Conservation (phyloP, 305 asterid genomes). For the Fraxinus nigra region DNA sequence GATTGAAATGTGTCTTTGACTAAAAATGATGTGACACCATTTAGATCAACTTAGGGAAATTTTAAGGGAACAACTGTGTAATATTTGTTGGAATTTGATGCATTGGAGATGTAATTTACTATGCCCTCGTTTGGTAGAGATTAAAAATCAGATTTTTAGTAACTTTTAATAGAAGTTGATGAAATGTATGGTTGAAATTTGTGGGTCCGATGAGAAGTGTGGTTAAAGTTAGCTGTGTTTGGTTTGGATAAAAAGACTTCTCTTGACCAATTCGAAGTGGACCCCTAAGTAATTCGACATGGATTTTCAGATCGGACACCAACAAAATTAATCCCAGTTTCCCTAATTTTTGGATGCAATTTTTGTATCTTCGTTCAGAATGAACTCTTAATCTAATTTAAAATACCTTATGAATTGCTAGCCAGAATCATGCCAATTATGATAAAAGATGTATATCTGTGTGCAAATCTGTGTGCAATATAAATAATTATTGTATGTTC, state of each 20-base stretch:
- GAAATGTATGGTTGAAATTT: background rate
- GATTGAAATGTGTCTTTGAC: background rate
- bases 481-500: background rate
- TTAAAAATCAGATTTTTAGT: too few species aligned
- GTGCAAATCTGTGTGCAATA: background rate
- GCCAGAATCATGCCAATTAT: background rate
- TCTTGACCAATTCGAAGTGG: background rate
- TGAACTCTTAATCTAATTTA: background rate
- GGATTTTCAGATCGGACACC: background rate
- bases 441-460: background rate
- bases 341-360: background rate
- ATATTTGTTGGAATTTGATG: background rate
- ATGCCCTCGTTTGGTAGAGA: background rate
- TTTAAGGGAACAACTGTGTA: background rate
- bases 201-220: background rate
- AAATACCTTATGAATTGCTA: background rate
- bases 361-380: background rate
- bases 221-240: background rate
- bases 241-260: background rate
- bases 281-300: background rate
- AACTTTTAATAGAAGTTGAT: too few species aligned
- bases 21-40: background rate
- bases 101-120: background rate
- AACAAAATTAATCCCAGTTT: background rate
- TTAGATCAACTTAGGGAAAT: background rate